Evolutionary conservation across 2,329 filamentous ascomycete species (phyloP).

Genomic region (Pseudogymnoascus sp.): DNA sequence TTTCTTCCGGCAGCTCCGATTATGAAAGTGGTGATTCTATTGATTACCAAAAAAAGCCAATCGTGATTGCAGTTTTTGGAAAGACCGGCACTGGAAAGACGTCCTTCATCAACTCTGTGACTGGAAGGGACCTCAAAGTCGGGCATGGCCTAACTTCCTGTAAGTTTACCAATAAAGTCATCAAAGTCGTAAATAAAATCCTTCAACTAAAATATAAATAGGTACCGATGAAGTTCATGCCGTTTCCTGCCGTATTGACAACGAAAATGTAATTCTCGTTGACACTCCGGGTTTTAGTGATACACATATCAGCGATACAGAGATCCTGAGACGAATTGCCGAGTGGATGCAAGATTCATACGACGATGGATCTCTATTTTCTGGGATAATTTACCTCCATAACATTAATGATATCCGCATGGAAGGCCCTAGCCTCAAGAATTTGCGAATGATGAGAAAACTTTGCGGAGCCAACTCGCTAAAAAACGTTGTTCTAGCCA

Average conservation of each 20-base stretch:
- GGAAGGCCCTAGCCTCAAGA: conserved; percentile 26
- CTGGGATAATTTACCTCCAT: conserved; percentile 27
- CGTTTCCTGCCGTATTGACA: conserved; percentile 1
- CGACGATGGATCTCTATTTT: conserved; percentile 23
- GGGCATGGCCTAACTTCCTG: conserved; percentile 27
- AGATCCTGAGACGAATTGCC: conserved; percentile 30
- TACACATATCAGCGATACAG: conserved; percentile 28
- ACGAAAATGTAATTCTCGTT: conserved; percentile 18
- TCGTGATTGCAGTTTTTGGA: conserved; percentile 33
- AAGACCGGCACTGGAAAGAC: conserved; percentile 35
- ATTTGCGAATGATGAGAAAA: conserved; percentile 31
- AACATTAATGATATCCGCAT: conserved; percentile 30
- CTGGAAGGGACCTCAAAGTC: conserved; percentile 20
- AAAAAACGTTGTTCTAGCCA: conserved; percentile 30
- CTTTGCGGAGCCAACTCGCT: conserved; percentile 30
- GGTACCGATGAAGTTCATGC: conserved; percentile 11
- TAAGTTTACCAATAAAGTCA: conserved; percentile 12
- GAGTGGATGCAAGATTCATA: conserved; percentile 25
- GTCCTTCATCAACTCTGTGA: conserved; percentile 27
- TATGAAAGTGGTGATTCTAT: conserved; percentile 11
- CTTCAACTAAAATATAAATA: not conserved
- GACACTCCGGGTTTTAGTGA: conserved; percentile 38
- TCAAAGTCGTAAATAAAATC: not conserved
- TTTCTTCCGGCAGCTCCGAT: not conserved
- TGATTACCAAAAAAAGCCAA: conserved; percentile 17